Evolutionary conservation across 768 basidiomycete species (phyloP).

Genomic region (Thelephora aurantiotincta): DNA sequence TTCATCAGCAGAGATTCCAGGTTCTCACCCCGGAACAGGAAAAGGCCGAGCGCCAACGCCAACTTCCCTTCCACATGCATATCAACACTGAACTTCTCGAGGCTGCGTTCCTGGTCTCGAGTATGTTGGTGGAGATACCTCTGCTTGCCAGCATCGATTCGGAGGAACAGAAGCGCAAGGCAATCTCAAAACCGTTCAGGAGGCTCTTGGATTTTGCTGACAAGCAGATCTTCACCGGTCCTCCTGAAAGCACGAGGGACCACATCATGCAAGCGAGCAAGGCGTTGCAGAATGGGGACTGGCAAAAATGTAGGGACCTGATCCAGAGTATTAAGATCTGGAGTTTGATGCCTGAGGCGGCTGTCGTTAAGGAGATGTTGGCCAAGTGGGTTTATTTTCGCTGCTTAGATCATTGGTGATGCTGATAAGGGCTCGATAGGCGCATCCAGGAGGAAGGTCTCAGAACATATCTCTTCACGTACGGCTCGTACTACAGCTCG

Average conservation of each 20-base stretch:
- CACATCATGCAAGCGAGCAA: constrained; percentile 99
- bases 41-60: constrained; percentile 87
- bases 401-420: not conserved
- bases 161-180: constrained; percentile 86
- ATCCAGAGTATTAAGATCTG: constrained; percentile 96
- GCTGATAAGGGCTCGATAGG: constrained; percentile 24
- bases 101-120: constrained; percentile 94
- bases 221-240: constrained; percentile 93
- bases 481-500: constrained; percentile 84
- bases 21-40: constrained; percentile 89
- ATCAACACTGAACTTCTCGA: constrained; percentile 97
- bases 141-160: constrained; percentile 87
- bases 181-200: constrained; percentile 93
- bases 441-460: constrained; percentile 98
- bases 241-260: constrained; percentile 96
- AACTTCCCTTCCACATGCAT: constrained; percentile 99
- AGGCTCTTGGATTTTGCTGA: constrained; percentile 93
- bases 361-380: constrained; percentile 86
- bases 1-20: constrained; percentile 86
- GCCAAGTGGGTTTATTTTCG: constrained; percentile 46
- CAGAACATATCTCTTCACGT: constrained; percentile 96
- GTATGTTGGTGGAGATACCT: constrained; percentile 98
- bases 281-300: constrained; percentile 90
- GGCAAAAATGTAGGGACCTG: constrained; percentile 90
- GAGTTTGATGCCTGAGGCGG: constrained; percentile 87